These are phyloP conservation scores for Alternaria hordeiaustralica DNA, from an alignment of 2,329 filamentous ascomycete genomes.

Conservation along the genomic window DNA sequence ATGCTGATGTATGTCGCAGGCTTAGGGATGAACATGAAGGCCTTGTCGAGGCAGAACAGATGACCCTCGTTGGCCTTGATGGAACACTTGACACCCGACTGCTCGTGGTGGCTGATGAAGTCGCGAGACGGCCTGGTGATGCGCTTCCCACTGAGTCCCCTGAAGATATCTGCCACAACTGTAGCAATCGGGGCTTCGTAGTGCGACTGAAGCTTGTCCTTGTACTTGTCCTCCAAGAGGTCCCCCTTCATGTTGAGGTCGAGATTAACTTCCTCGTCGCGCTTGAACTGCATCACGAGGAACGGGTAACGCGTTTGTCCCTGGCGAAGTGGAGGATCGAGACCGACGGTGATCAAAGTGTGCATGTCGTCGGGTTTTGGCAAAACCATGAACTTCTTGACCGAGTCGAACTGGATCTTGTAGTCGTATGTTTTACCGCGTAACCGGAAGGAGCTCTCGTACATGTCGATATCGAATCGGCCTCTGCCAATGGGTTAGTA, in stretches of 20 bases:
- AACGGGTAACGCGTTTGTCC: constrained; percentile 98
- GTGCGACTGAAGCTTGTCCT: constrained; percentile 83
- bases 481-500: constrained; percentile 67
- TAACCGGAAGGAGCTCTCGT: constrained; percentile 94
- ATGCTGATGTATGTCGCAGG: constrained; percentile 96
- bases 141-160: constrained; percentile 92
- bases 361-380: constrained; percentile 99
- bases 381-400: constrained; percentile 99
- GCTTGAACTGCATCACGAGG: constrained; percentile 98
- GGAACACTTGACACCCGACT: constrained; percentile 98
- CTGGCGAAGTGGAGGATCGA: constrained; percentile 93
- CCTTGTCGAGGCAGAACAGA: constrained; percentile 95
- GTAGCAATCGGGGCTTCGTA: constrained; percentile 90
- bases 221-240: constrained; percentile 82
- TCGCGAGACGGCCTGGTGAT: constrained; percentile 92
- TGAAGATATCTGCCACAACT: constrained; percentile 94
- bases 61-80: constrained; percentile 99
- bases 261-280: constrained; percentile 94
- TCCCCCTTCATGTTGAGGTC: constrained; percentile 97
- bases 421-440: constrained; percentile 99
- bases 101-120: constrained; percentile 90
- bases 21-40: constrained; percentile 99
- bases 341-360: constrained; percentile 89
- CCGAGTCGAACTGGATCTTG: constrained; percentile 97
- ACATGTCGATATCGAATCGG: constrained; percentile 99